Base-by-base conservation (phyloP, 306 rosid genomes). In the Pyrus bretschneideri region DNA sequence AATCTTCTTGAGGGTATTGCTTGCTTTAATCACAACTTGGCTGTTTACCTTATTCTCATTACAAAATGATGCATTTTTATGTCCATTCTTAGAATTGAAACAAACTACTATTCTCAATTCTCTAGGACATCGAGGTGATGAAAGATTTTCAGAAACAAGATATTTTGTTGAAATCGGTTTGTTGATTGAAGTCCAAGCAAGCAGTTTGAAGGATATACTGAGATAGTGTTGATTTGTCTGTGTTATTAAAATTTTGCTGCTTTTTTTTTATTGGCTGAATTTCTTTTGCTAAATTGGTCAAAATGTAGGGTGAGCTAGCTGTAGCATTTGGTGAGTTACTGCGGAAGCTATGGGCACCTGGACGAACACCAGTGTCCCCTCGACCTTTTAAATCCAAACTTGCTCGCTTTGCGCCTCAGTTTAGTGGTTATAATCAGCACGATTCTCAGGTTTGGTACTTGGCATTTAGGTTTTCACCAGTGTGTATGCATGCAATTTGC, bases 351-450 rank as follows among this genome's bases (percentile, higher is more conserved):
- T 95, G 98, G 98, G 97, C 97, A 71, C 98, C 98, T 78, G 97
- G 97, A 64, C 81, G 97, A 72, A 87, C 89, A 31, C 96, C 98
- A 21, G 85, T 95, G 70, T 95, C 98, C 78, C 98, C 98, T 77
- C 91, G 97, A 60, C 91, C 97, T 74, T 95, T 95, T 77, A 95
- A 92, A 85, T 67, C 92, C 44, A 95, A 90, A 83, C 98, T 95
- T 81, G 97, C 94, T 79, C 98, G 98, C 68, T 95, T 95, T 92
- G 98, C 98, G 59, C 98, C 98, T 69, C 98, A 95, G 82, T 95
- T 95, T 83, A 92, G 96, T 73, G 98, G 98, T 65, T 91, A 95
- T 85, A 95, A 92, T 86, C 98, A 95, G 80, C 98, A 95, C 61
- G 98, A 95, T 89, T 95, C 98, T 80, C 98, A 95, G 98, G 98